Evolutionary conservation across 1,284 basidiomycete species (phyloP), one percentile per base, ranked within the genome.

Genomic region (Ustilago cynodontis): DNA sequence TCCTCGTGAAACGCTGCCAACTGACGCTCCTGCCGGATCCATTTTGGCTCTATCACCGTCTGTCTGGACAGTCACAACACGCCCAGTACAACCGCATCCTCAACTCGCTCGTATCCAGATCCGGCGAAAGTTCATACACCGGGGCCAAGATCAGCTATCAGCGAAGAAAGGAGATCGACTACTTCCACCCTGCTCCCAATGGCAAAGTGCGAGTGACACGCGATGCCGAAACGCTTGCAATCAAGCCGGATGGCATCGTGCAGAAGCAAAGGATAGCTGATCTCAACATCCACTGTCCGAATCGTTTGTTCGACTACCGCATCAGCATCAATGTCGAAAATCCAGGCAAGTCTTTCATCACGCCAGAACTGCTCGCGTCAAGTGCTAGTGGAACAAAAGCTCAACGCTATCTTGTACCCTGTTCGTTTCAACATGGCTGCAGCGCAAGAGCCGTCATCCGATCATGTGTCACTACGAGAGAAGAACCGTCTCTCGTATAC

Each of bases 401-500:
- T n/a, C 13, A 28, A 18, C 33, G 56, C 13, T 49, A 24, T 49
- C 24, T 49, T 3, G 18, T 6, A 8, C 11, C n/a, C 41, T 43
- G 20, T 20, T 16, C 41, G 20, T 20, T 43, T 14, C 28, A 4
- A 5, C 16, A n/a, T n/a, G n/a, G n/a, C n/a, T n/a, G n/a, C 37
- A 60, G 73, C 73, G 18, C 39, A 57, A 37, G 75, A 86, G 79
- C 85, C 57, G 70, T 85, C 67, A 20, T 80, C 87, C 61, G 43
- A 77, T 31, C 71, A 85, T 56, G 68, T 70, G 39, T 87, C 85
- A 26, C 64, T 63, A 91, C 31, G 90, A 93, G 70, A 89, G 90
- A 87, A 99, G 97, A 94, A 99, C 86, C 89, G 97, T 39, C 89
- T 98, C 82, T 93, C 93, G 78, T 99, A 99, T 86, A 88, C 91